Base-by-base conservation (phyloP, 257 asterid species). In the Petrea volubilis region DNA sequence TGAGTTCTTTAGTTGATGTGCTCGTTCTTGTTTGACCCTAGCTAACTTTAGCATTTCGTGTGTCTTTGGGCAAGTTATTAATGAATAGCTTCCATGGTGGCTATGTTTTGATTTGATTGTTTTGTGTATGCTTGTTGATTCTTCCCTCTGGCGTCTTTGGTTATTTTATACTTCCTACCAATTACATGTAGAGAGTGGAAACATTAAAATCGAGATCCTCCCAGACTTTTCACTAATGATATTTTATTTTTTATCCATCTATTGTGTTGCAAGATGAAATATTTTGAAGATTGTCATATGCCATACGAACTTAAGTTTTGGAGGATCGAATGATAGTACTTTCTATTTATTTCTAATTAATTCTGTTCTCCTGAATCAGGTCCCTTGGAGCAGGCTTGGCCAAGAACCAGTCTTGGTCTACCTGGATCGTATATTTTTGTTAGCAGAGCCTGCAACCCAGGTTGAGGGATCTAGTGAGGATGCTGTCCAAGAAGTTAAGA, bases 321-420 rank as follows among this genome's bases (percentile, higher is more conserved):
- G 46, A 52, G 64, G 47, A 56, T 67, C 58, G 18, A 38, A 12
- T 46, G 4, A 52, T 28, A 25, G 17, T 9, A 53, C 23, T 29
- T 21, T 28, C 29, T 68, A 64, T 69, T 77, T 28, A 29, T 56
- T 60, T 68, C 24, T 70, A 63, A 15, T 44, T 53, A 36, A 72
- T 76, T 74, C 34, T 70, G 60, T n/a, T 55, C 65, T n/a, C 31
- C 59, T 31, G 49, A 50, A 76, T 64, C 84, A 94, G 99, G 99
- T 94, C 70, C 99, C 99, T n/a, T 94, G 99, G 99, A 94, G 99
- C 85, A 94, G 95, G 91, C 97, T 94, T 79, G 99, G 99, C 72
- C 98, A 94, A 67, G 99, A 91, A 72, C 98, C 99, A 29, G 99
- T 94, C 80, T 33, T 91, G 61, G 99, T 94, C 79, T 86, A 81